A percentile compares a stretch with the other conserved stretches of the same genome.
Evolutionary conservation across 768 basidiomycete genomes (phyloP).

Genomic region (Tulasnella sp.): DNA sequence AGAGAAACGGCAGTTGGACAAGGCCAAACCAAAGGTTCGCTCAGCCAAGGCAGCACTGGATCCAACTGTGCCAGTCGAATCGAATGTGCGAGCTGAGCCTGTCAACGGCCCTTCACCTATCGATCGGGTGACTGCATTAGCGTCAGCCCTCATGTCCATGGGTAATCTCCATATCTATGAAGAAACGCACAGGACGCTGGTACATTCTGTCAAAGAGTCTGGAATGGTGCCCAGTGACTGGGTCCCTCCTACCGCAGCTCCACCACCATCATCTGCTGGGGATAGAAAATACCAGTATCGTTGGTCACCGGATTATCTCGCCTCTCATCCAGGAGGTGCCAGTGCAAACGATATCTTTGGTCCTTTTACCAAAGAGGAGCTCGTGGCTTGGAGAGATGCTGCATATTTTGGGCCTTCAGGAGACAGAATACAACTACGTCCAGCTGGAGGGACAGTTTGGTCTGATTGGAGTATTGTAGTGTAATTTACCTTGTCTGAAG

Average conservation of each 20-base stretch:
- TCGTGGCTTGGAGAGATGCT: conserved; percentile 67
- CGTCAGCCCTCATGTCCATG: conserved; percentile 76
- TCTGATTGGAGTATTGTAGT: conserved; percentile 10
- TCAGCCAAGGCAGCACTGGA: conserved; percentile 12
- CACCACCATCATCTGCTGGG: neutral
- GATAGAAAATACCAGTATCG: conserved; percentile 51
- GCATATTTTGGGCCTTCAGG: conserved; percentile 67
- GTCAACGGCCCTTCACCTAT: conserved; percentile 29
- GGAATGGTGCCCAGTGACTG: conserved; percentile 56
- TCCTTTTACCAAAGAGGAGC: conserved; percentile 67
- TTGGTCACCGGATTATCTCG: conserved; percentile 39
- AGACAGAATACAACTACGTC: conserved; percentile 64
- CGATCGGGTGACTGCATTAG: conserved; percentile 69
- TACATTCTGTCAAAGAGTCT: conserved; percentile 58
- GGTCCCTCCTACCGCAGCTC: conserved; percentile 54
- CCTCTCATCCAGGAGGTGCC: conserved; percentile 29
- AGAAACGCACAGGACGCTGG: conserved; percentile 71
- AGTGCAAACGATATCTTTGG: conserved; percentile 47
- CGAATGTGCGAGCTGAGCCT: neutral
- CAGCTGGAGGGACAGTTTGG: conserved; percentile 29
- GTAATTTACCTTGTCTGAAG: neutral
- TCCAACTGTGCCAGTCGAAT: neutral
- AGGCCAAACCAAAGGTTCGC: conserved; percentile 6
- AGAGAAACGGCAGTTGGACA: conserved; percentile 42
- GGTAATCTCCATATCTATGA: conserved; percentile 81